Evolutionary conservation across 108 stramenopile genomes (phyloP), one percentile per base, ranked within the genome.

Genomic region (Fragilariopsis cylindrus): DNA sequence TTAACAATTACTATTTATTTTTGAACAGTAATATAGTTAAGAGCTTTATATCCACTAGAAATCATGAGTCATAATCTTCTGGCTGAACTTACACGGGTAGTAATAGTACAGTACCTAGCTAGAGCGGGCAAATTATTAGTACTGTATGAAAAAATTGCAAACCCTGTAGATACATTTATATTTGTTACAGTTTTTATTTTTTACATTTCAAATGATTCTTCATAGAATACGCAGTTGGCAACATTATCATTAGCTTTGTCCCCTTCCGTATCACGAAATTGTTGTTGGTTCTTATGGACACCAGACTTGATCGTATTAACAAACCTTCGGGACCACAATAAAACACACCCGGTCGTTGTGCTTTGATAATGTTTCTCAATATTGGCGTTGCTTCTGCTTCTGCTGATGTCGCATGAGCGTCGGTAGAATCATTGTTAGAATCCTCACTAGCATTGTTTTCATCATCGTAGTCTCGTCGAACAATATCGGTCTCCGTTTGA

Each of bases 291-390:
- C 19, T 3, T 7, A 21, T 57, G 18, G 15, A 57, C 15, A 7
- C 57, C 57, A 7, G 57, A 57, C 15, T 15, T 9, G 57, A 57
- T 57, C 57, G 57, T 15, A 3, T 57, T 21, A 57, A 21, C 15
- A 57, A 15, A 7, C 57, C 57, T 0, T 57, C 57, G 19, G 57
- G 57, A 57, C 57, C 57, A 21, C 57, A 57, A 57, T 57, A 57
- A 57, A 57, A 57, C 19, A 57, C 57, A 57, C 57, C 57, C 12
- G 57, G 57, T 57, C 57, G 57, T 16, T 57, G 19, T 15, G 57
- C 57, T 15, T 57, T 21, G 57, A 57, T 7, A 7, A 57, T 7
- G 12, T 15, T 15, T 21, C 15, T 9, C 57, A 9, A 0, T 21
- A 57, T 21, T 53, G 11, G 13, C 13, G 11, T 15, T 15, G 52